A percentile compares a stretch with the other conserved stretches of the same genome.
These are phyloP conservation scores for Xylariales sp. DNA, from an alignment of 2,329 filamentous ascomycete species.

Conservation along the genomic window DNA sequence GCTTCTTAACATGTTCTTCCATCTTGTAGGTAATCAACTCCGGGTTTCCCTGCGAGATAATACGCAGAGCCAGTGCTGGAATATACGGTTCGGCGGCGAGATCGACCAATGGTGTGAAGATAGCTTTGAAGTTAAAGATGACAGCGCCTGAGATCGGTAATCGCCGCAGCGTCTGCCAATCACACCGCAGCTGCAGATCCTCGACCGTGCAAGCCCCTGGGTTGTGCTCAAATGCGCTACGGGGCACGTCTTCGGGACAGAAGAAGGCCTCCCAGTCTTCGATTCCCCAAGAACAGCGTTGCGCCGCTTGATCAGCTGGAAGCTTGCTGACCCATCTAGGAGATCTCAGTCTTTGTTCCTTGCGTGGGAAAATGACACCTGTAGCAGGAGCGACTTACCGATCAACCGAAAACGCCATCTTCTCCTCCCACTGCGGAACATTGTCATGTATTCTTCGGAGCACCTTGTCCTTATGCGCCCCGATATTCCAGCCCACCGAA, in stretches of 20 bases:
- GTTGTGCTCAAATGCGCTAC: slow-evolving; percentile 10
- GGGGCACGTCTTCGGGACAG: slow-evolving; percentile 45
- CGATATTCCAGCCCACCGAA: slow-evolving; percentile 74
- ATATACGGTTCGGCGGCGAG: slow-evolving; percentile 70
- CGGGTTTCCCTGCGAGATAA: slow-evolving; percentile 1
- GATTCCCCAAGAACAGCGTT: slow-evolving; percentile 79
- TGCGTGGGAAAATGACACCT: background rate
- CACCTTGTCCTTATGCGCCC: slow-evolving; percentile 54
- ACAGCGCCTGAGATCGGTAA: slow-evolving; percentile 71
- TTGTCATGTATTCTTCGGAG: slow-evolving; percentile 67
- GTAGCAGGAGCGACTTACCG: slow-evolving; percentile 42
- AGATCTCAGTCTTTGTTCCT: background rate
- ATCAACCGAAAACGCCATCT: slow-evolving; percentile 86
- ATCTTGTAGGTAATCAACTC: slow-evolving; percentile 12
- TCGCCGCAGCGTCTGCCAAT: slow-evolving; percentile 83
- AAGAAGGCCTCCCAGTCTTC: slow-evolving; percentile 63
- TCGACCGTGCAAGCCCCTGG: slow-evolving; percentile 44
- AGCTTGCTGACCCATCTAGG: slow-evolving; percentile 75
- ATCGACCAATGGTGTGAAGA: slow-evolving; percentile 70
- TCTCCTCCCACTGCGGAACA: slow-evolving; percentile 81
- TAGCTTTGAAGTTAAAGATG: slow-evolving; percentile 83
- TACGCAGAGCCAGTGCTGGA: slow-evolving; percentile 34
- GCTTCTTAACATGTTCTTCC: slow-evolving; percentile 10
- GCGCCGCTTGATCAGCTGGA: slow-evolving; percentile 69
- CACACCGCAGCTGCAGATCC: slow-evolving; percentile 67